A percentile compares a stretch with the other conserved stretches of the same genome.
Conservation (phyloP, 306 rosid species). For the Pyrus pyrifolia region DNA sequence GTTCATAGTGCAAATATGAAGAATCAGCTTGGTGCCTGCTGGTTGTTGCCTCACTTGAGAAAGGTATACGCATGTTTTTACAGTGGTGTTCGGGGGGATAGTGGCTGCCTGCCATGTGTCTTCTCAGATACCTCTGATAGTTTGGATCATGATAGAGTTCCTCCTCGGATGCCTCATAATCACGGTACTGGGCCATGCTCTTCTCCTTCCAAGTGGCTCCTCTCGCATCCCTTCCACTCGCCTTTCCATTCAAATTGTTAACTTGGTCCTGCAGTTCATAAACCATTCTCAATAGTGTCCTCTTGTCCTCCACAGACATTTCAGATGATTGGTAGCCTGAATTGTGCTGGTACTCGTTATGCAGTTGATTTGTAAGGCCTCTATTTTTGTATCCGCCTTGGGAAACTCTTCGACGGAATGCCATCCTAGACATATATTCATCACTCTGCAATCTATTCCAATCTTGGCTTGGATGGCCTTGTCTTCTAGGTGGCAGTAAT, state of each 20-base stretch:
- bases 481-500: constrained; percentile 30
- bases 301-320: constrained; percentile 39
- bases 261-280: constrained; percentile 57
- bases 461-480: constrained; percentile 19
- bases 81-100: constrained; percentile 32
- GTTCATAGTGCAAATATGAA: constrained; percentile 33
- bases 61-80: constrained; percentile 43
- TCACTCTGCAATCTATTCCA: constrained; percentile 38
- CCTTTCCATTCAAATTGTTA: constrained; percentile 27
- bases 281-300: constrained; percentile 52
- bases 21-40: constrained; percentile 43
- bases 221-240: constrained; percentile 29
- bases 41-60: constrained; percentile 57
- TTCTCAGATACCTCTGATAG: constrained; percentile 32
- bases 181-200: constrained; percentile 26
- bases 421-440: constrained; percentile 32
- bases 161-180: constrained; percentile 32
- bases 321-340: constrained; percentile 42
- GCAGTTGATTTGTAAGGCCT: constrained; percentile 31
- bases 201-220: constrained; percentile 32
- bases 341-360: constrained; percentile 26
- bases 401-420: constrained; percentile 26
- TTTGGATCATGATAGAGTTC: constrained; percentile 31
- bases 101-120: constrained; percentile 32
- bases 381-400: constrained; percentile 35